Base-by-base conservation (phyloP, 495 filamentous ascomycete species). In the Cercophora sp. region DNA sequence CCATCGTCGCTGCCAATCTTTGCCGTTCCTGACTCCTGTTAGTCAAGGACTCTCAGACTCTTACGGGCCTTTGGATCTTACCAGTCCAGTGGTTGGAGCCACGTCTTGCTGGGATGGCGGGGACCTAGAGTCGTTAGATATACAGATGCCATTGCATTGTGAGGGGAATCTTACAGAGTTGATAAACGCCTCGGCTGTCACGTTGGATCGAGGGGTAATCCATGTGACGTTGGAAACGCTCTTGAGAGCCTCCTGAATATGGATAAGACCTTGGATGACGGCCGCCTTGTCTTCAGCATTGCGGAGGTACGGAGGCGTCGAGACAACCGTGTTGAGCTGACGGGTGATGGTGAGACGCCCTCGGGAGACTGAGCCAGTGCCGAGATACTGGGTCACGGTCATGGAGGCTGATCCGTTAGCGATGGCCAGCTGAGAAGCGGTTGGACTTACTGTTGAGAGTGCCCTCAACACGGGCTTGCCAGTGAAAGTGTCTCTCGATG, bases 1-100 rank as follows among this genome's bases (percentile, higher is more conserved):
- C 85, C 85, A 55, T 85, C 82, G 58, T 88, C 82, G 10, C 69
- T 70, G 26, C 86, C 86, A 51, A 89, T 68, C 74, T 86, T 87
- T 46, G 62, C 62, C 16, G 64, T 64, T 42, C 65, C 54, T 60
- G 82, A 27, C 15, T 24, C 13, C 15, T 1, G 20, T 43, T 24
- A 43, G 40, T 20, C 16, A 24, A 4, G 15, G 40, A 4, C 13
- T 23, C 4, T 43, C 15, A 9, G 40, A 20, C 5, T 1, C 6
- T 20, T 3, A 13, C 2, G n/a, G 9, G 9, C 5, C 5, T 3
- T 25, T 36, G 32, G 16, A 13, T 19, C 47, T 52, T 49, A 56
- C 68, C 50, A 47, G 85, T 78, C 83, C 84, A 88, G 73, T 88
- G 86, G 59, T 85, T 87, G 34, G 84, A 73, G 19, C 79, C 69